phyloP scores from a whole-genome alignment of 768 basidiomycete species.

The Psilocybe tampanensis region DNA sequence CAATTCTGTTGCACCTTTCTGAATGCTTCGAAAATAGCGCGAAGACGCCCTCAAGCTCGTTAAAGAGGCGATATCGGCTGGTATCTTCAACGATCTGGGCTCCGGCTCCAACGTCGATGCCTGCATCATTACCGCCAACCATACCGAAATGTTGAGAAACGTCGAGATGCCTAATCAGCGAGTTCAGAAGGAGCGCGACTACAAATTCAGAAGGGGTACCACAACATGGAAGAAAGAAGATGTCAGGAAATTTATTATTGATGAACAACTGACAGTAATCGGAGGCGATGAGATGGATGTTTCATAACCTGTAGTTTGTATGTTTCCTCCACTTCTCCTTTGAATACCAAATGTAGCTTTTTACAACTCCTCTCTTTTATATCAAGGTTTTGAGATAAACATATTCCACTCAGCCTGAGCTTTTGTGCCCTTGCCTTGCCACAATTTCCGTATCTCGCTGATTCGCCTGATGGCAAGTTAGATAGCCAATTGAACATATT shows the following conservation, averaged over 20 bases:
- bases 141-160: slow-evolving; percentile 94
- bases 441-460: too few species aligned
- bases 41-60: slow-evolving; percentile 83
- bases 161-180: slow-evolving; percentile 90
- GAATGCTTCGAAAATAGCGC: too few species aligned
- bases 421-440: too few species aligned
- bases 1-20: too few species aligned
- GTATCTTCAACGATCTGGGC: slow-evolving; percentile 99
- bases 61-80: slow-evolving; percentile 84
- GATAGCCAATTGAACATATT: too few species aligned
- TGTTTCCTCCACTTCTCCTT: too few species aligned
- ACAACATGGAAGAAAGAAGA: slow-evolving; percentile 88
- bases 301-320: slow-evolving; percentile 49
- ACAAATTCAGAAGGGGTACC: slow-evolving; percentile 81
- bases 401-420: too few species aligned
- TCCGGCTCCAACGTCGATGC: slow-evolving; percentile 99
- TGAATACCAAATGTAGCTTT: too few species aligned
- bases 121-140: slow-evolving; percentile 85
- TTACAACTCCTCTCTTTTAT: too few species aligned
- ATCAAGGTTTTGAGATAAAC: too few species aligned
- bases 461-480: too few species aligned
- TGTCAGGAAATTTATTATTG: slow-evolving; percentile 70
- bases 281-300: slow-evolving; percentile 82
- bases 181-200: slow-evolving; percentile 72
- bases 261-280: slow-evolving; percentile 63